Evolutionary conservation across 768 basidiomycete genomes (phyloP).

Genomic region (Steccherinum ochraceum): DNA sequence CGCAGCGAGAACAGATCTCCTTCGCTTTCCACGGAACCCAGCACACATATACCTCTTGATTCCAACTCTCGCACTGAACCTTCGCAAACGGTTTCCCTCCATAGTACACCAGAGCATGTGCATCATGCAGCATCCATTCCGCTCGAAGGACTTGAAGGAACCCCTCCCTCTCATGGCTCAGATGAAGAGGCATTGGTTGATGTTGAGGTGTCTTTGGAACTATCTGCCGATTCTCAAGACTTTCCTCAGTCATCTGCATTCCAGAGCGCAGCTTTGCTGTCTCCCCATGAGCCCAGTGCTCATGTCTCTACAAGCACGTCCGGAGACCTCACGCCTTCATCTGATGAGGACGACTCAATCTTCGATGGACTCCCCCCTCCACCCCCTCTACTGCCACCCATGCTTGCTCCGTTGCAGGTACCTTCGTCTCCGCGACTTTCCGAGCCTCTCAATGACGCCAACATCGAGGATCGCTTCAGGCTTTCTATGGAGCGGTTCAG

Average conservation of each 20-base stretch:
- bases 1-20: slow-evolving; percentile 10
- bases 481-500: background rate
- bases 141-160: background rate
- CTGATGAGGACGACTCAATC: background rate
- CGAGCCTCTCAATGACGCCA: background rate
- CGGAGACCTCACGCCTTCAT: background rate
- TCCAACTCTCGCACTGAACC: background rate
- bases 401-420: background rate
- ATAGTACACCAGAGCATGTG: too few species aligned
- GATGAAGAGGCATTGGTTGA: background rate
- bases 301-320: background rate
- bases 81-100: too few species aligned
- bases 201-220: background rate
- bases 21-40: slow-evolving; percentile 1
- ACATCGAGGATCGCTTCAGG: background rate
- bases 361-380: background rate
- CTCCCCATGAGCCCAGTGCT: background rate
- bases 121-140: too few species aligned
- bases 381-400: background rate
- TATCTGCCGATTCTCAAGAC: too few species aligned
- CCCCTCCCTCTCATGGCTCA: background rate
- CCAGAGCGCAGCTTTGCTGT: background rate
- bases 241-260: background rate
- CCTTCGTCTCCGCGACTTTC: background rate
- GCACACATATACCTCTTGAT: background rate